These are phyloP conservation scores for Rubus idaeus DNA, from an alignment of 306 rosid species.

Conservation along the genomic window DNA sequence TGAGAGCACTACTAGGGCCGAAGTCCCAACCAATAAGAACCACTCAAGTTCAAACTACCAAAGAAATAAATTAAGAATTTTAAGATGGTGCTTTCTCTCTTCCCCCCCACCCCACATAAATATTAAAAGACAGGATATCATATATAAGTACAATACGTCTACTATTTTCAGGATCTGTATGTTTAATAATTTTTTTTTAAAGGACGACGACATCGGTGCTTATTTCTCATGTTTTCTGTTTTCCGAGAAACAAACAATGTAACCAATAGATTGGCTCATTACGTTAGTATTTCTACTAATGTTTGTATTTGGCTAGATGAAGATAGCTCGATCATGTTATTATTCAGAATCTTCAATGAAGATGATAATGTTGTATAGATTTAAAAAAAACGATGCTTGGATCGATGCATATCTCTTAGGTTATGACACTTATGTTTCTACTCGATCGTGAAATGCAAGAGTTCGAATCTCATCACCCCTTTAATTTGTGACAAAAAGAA, in stretches of 20 bases:
- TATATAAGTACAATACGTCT: no score
- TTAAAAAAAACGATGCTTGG: no score
- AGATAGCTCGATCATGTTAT: no score
- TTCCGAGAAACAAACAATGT: no score
- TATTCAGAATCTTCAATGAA: no score
- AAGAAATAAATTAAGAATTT: neutral
- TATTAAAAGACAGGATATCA: no score
- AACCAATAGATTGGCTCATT: no score
- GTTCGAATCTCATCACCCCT: neutral
- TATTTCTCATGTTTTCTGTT: no score
- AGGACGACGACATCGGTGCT: no score
- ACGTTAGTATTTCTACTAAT: no score
- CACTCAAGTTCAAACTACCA: neutral
- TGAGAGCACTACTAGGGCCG: neutral
- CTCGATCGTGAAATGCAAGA: neutral
- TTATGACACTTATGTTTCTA: neutral
- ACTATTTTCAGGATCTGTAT: neutral
- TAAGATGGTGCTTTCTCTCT: neutral
- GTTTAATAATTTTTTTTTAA: neutral
- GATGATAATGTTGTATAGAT: no score
- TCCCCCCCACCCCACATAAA: neutral
- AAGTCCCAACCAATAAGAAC: constrained; percentile 1
- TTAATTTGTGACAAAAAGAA: neutral
- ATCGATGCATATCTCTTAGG: neutral
- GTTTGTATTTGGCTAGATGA: no score